Base-by-base conservation (phyloP, 352 stramenopile species). In the Phytophthora constricta region DNA sequence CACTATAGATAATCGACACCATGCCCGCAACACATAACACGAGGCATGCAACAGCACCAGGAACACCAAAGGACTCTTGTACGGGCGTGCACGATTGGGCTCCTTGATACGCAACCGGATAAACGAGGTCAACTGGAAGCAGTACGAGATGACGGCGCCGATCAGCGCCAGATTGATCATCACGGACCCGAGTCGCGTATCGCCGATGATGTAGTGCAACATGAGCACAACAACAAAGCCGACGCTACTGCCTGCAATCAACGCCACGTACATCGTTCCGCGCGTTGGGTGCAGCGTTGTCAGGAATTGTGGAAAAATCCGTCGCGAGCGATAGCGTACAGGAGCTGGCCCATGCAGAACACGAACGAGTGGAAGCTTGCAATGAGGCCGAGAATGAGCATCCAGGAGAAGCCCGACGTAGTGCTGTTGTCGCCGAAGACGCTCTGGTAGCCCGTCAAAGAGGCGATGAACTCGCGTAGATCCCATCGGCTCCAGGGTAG, bases 301-400 rank as follows among this genome's bases (percentile, higher is more conserved):
- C 20, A 91, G 51, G n/a, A 84, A 46, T 22, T 76, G 55, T 1
- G 83, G 81, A 91, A 61, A 46, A 69, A 91, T 5, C 83, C 83
- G 46, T 91, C 83, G 16, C 81, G 79, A 19, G 83, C 83, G 57
- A 91, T 91, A 14, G 83, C 83, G 48, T 77, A 87, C 23, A 91
- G 59, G 42, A 91, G 45, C 19, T 84, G 79, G 20, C 82, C 82
- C 82, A 91, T 91, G 68, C 83, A 91, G 54, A 85, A 91, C n/a
- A 91, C 81, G 58, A 91, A 91, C 60, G 80, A 91, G 73, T 90
- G 80, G 61, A 91, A 91, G 62, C 77, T 87, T 19, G 74, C 72
- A 59, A 91, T 79, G 8, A 90, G 72, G 0, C 83, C 83, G 2
- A 91, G 52, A 33, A 90, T 78, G 20, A 91, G 67, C 42, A 91